Percentiles rank a stretch among this genome's conserved stretches.
Evolutionary conservation across 805 yeast genomes (phyloP).

Genomic region (Nakazawaea wickerhamii): DNA sequence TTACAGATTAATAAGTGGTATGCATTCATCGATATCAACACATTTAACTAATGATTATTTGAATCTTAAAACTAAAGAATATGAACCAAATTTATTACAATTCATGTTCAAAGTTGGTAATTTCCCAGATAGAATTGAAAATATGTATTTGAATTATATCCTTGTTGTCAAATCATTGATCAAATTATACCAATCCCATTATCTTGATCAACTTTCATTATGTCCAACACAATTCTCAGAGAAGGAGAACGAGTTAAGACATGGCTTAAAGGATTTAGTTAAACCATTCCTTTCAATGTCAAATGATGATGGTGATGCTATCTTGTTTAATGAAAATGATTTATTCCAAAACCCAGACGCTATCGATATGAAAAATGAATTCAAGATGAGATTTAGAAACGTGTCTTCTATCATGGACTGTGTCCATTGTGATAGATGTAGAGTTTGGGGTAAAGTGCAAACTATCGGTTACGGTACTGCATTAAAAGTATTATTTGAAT

Average conservation of each 20-base stretch:
- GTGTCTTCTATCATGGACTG: constrained; percentile 95
- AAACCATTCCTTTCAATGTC: constrained; percentile 23
- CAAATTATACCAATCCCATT: constrained; percentile 37
- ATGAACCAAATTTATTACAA: constrained; percentile 77
- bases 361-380: constrained; percentile 72
- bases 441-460: constrained; percentile 97
- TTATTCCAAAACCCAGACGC: constrained; percentile 40
- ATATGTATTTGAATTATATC: constrained; percentile 89
- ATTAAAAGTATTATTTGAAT: constrained; percentile 80
- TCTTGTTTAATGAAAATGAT: constrained; percentile 39
- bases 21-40: constrained; percentile 93
- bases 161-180: constrained; percentile 75
- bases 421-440: constrained; percentile 96
- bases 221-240: constrained; percentile 21
- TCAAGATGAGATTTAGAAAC: constrained; percentile 78
- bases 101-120: constrained; percentile 90
- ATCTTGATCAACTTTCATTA: constrained; percentile 23
- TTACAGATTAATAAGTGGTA: constrained; percentile 81
- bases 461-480: constrained; percentile 98
- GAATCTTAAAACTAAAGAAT: constrained; percentile 62
- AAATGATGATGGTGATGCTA: constrained; percentile 16
- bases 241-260: constrained; percentile 25
- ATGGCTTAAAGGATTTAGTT: constrained; percentile 27
- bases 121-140: constrained; percentile 82
- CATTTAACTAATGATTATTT: constrained; percentile 84